Evolutionary conservation across 306 rosid genomes (phyloP).

Genomic region (Rosa multiflora): DNA sequence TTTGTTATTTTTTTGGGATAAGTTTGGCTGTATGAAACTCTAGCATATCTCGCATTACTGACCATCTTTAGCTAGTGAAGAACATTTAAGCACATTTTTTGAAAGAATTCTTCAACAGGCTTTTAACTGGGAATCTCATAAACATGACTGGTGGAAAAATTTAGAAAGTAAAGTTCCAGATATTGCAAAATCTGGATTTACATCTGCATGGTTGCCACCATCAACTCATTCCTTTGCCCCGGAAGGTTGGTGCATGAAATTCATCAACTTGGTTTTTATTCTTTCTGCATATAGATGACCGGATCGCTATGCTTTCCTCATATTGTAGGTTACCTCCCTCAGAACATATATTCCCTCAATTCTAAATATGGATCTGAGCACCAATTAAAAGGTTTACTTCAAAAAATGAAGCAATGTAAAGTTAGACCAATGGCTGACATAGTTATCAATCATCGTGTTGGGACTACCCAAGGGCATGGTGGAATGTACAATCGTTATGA

Average conservation of each 20-base stretch:
- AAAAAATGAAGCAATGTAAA: slow-evolving; percentile 65
- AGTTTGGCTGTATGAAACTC: slow-evolving; percentile 10
- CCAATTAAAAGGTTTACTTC: slow-evolving; percentile 65
- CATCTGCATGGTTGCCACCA: slow-evolving; percentile 96
- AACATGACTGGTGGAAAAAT: slow-evolving; percentile 74
- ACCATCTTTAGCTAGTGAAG: not conserved
- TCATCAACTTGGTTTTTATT: slow-evolving; percentile 2
- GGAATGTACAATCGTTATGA: slow-evolving; percentile 84
- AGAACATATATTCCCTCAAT: slow-evolving; percentile 72
- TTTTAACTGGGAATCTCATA: slow-evolving; percentile 93
- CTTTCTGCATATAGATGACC: slow-evolving; percentile 12
- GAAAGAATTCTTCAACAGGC: slow-evolving; percentile 48
- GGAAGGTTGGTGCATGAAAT: slow-evolving; percentile 50
- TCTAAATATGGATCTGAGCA: slow-evolving; percentile 80
- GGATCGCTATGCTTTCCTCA: slow-evolving; percentile 7
- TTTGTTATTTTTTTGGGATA: not conserved
- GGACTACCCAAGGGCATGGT: slow-evolving; percentile 78
- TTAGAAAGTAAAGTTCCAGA: slow-evolving; percentile 70
- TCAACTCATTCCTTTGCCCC: slow-evolving; percentile 72
- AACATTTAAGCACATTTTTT: slow-evolving; percentile 9
- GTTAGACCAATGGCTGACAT: slow-evolving; percentile 87
- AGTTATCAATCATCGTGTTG: slow-evolving; percentile 86
- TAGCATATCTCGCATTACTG: slow-evolving; percentile 7
- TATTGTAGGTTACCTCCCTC: slow-evolving; percentile 79
- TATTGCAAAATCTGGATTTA: slow-evolving; percentile 72